Evolutionary conservation across 2,329 filamentous ascomycete species (phyloP), one percentile per base, ranked within the genome.

Genomic region (Aspergillus thermomutatus): DNA sequence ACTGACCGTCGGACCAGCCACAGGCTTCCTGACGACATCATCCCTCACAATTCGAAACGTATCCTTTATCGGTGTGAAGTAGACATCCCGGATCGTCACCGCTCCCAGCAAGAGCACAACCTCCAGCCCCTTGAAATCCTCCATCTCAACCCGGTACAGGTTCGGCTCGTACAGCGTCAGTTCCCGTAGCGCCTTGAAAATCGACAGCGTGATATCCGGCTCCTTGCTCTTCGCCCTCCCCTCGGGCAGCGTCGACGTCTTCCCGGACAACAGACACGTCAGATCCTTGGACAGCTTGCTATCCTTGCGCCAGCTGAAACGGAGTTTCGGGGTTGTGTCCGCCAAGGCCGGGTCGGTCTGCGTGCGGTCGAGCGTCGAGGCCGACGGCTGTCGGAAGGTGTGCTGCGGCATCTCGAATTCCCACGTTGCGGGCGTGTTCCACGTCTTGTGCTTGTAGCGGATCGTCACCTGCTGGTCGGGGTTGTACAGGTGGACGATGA

Each of bases 111-210:
- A 68, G 23, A 97, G 75, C 1, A 92, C 87, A 1, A 97, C 84
- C 71, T 99, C 94, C 3, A 97, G 79, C 0, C 94, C 94, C 73
- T 97, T 97, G 56, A 89, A 86, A 74, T 99, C 94, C 72, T 99
- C 92, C 60, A 97, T 86, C 46, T 97, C 92, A 10, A 97, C 88
- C 6, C 94, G 83, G 59, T 89, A 87, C 69, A 97, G 81, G 70
- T 97, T 97, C 4, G 93, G 90, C 74, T 99, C 90, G 77, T 97
- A 97, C 45, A 99, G 82, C 1, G 92, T 96, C 57, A 97, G 75
- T 65, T 92, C 90, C 64, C 85, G 87, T 26, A 87, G 80, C 19
- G 83, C 82, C 63, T 88, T 87, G 79, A 92, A 96, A 66, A 97
- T 83, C 2, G 91, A 92, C n/a, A 97, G 82, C 0, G 92, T 92